A percentile compares a stretch with the other conserved stretches of the same genome.
phyloP scores from a whole-genome alignment of 1,284 basidiomycete genomes.

The Boletus semigastroideus region DNA sequence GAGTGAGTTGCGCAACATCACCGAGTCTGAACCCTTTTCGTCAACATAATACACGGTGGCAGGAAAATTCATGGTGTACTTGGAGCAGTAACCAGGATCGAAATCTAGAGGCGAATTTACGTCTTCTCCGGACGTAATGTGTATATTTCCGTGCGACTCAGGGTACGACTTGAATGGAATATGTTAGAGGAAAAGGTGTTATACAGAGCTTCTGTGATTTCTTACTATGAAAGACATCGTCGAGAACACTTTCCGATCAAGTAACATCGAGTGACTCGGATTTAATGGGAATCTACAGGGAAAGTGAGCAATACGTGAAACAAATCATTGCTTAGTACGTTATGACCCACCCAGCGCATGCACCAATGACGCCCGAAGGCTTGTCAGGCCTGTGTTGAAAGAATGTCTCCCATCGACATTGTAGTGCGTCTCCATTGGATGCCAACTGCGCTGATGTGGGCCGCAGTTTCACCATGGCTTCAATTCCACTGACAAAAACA shows the following conservation, averaged over 20 bases:
- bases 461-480: slow-evolving; percentile 41
- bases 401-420: slow-evolving; percentile 39
- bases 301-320: background rate
- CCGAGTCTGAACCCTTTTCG: slow-evolving; percentile 1
- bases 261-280: background rate
- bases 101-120: slow-evolving; percentile 23
- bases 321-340: background rate
- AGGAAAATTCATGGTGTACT: slow-evolving; percentile 1
- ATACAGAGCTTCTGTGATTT: no score
- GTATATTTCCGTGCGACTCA: slow-evolving; percentile 27
- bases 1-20: slow-evolving; percentile 13
- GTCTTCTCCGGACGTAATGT: slow-evolving; percentile 29
- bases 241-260: slow-evolving; percentile 10
- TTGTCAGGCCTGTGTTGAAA: slow-evolving; percentile 31
- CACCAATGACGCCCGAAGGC: slow-evolving; percentile 15
- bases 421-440: slow-evolving; percentile 38
- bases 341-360: slow-evolving; percentile 15
- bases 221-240: slow-evolving; percentile 17
- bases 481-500: slow-evolving; percentile 28
- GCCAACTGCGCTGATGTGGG: slow-evolving; percentile 37
- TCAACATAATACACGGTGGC: background rate
- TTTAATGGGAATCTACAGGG: slow-evolving; percentile 5
- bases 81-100: slow-evolving; percentile 10
- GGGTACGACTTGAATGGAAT: slow-evolving; percentile 27
- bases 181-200: background rate